Percentiles rank a stretch among this genome's conserved stretches.
Evolutionary conservation across 2,329 filamentous ascomycete genomes (phyloP).

Genomic region (Clonostachys solani): DNA sequence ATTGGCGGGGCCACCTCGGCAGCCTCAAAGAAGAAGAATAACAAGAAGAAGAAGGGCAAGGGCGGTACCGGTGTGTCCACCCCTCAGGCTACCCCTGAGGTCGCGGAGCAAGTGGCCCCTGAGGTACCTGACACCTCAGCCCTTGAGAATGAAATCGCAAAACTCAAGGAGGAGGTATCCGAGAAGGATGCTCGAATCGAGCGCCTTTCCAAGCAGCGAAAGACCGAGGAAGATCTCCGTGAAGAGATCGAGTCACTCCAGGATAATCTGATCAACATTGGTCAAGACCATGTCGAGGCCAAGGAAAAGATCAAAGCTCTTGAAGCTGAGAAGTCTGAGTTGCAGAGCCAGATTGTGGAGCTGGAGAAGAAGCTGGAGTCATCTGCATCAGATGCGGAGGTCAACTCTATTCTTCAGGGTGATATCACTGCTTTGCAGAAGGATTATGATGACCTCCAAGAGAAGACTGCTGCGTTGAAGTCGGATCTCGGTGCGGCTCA

Average conservation of each 20-base stretch:
- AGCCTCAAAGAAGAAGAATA: constrained; percentile 62
- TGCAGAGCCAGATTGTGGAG: constrained; percentile 58
- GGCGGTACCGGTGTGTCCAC: constrained; percentile 33
- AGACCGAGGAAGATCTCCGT: constrained; percentile 71
- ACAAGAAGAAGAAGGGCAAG: constrained; percentile 81
- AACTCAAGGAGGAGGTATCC: constrained; percentile 47
- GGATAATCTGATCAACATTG: constrained; percentile 74
- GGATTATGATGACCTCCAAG: constrained; percentile 65
- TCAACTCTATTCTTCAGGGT: constrained; percentile 50
- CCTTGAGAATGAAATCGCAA: constrained; percentile 42
- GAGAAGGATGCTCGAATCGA: constrained; percentile 72
- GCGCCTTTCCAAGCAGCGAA: constrained; percentile 62
- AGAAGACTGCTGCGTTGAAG: constrained; percentile 65
- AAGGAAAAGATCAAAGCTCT: constrained; percentile 74
- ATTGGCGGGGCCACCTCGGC: constrained; percentile 12
- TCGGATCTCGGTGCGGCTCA: constrained; percentile 83
- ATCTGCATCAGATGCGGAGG: constrained; percentile 24
- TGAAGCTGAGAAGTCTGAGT: constrained; percentile 59
- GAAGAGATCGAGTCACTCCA: constrained; percentile 84
- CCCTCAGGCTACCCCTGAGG: constrained; percentile 22
- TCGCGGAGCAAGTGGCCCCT: constrained; percentile 24
- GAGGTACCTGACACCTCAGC: constrained; percentile 24
- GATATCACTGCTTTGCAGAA: constrained; percentile 54
- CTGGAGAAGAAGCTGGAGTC: constrained; percentile 66
- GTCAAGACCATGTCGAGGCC: constrained; percentile 78